Conservation (phyloP, 768 basidiomycete species). For the Kwoniella bestiolae region DNA sequence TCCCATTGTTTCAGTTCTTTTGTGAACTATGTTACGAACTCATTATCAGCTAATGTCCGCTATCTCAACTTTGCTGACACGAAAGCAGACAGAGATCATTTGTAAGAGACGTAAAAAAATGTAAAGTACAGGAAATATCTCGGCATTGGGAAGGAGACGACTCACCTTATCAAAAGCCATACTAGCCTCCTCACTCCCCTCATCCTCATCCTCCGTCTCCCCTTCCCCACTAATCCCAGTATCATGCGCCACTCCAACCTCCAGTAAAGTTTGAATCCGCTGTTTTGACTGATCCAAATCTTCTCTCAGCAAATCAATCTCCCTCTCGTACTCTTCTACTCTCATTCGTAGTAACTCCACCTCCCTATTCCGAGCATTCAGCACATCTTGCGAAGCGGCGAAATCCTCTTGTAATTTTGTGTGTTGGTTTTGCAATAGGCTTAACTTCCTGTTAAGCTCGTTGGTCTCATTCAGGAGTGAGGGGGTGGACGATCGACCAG, state of each 20-base stretch:
- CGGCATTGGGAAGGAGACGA: neutral
- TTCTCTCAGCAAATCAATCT: constrained; percentile 47
- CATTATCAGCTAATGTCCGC: too few relatives aligned
- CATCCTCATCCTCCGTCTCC: constrained; percentile 25
- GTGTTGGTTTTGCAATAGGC: constrained; percentile 44
- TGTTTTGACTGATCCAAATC: constrained; percentile 49
- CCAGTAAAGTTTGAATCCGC: constrained; percentile 46
- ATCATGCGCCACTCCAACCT: constrained; percentile 32
- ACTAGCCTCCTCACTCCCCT: constrained; percentile 42
- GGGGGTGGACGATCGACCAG: constrained; percentile 49
- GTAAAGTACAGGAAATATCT: neutral
- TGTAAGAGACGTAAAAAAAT: neutral
- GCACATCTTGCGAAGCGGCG: constrained; percentile 51
- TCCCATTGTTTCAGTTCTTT: constrained; percentile 55
- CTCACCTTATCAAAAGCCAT: constrained; percentile 55
- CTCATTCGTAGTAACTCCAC: constrained; percentile 53
- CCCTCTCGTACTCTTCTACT: constrained; percentile 47
- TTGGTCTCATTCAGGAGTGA: constrained; percentile 8
- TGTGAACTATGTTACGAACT: constrained; percentile 50
- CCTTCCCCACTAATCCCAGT: constrained; percentile 20
- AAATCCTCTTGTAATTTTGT: constrained; percentile 52
- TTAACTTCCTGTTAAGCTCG: constrained; percentile 43
- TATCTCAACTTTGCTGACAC: too few relatives aligned
- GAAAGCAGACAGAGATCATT: too few relatives aligned
- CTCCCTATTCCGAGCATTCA: constrained; percentile 52